Conservation (phyloP, 176 grass and related monocot species). For the Juncus inflexus region DNA sequence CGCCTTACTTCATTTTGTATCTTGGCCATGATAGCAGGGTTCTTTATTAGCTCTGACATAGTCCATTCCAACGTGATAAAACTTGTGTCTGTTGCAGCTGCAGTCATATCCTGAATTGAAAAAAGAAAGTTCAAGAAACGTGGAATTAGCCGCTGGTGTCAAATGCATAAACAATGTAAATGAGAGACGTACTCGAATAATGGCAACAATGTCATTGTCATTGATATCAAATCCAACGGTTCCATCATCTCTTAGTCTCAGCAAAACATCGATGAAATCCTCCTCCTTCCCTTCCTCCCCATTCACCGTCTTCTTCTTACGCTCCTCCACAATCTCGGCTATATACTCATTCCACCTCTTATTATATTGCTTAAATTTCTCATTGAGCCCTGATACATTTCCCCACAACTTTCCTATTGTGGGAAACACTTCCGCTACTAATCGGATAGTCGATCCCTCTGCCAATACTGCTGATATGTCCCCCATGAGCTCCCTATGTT, state of each 20-base stretch:
- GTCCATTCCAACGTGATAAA: slow-evolving; percentile 43
- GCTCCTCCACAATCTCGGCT: slow-evolving; percentile 33
- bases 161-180: slow-evolving; percentile 8
- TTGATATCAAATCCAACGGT: slow-evolving; percentile 32
- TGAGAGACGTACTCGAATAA: slow-evolving; percentile 27
- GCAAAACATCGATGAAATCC: slow-evolving; percentile 54
- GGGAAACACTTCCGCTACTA: slow-evolving; percentile 48
- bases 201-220: slow-evolving; percentile 36
- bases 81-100: slow-evolving; percentile 53
- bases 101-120: slow-evolving; percentile 46
- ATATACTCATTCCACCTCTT: slow-evolving; percentile 41
- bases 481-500: slow-evolving; percentile 31
- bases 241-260: slow-evolving; percentile 30
- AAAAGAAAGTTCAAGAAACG: not conserved
- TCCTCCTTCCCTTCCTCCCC: slow-evolving; percentile 16
- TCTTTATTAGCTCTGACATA: slow-evolving; percentile 50
- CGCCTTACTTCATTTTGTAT: slow-evolving; percentile 38
- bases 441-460: slow-evolving; percentile 22
- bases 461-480: slow-evolving; percentile 14
- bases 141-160: not conserved
- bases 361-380: slow-evolving; percentile 30
- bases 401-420: slow-evolving; percentile 27
- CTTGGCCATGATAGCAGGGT: slow-evolving; percentile 43
- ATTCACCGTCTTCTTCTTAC: slow-evolving; percentile 29
- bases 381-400: slow-evolving; percentile 33